These are phyloP conservation scores for Avicennia marina DNA, from an alignment of 257 asterid species.

Conservation along the genomic window DNA sequence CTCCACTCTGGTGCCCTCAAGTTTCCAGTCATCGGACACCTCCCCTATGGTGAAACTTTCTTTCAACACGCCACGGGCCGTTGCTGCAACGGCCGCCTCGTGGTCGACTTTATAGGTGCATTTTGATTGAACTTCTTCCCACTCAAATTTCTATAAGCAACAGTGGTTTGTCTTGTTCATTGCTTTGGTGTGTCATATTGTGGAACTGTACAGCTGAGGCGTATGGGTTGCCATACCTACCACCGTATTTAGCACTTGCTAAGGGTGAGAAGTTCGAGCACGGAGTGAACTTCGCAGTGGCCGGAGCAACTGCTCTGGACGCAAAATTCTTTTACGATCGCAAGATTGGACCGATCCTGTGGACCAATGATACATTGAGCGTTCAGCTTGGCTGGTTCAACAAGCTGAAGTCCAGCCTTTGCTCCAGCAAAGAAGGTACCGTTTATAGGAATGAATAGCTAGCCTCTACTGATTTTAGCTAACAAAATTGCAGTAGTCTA, in stretches of 20 bases:
- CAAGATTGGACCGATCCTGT: conserved; percentile 41
- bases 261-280: conserved; percentile 34
- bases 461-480: too few relatives aligned
- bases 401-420: conserved; percentile 46
- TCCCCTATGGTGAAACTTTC: conserved; percentile 68
- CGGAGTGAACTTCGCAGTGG: conserved; percentile 82
- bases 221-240: conserved; percentile 58
- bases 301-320: conserved; percentile 83
- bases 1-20: conserved; percentile 58
- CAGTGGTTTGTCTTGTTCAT: not conserved
- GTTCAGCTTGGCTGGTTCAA: conserved; percentile 78
- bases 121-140: not conserved
- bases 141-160: not conserved
- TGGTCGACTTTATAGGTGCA: conserved; percentile 58
- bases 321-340: conserved; percentile 56
- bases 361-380: conserved; percentile 61
- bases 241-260: conserved; percentile 48
- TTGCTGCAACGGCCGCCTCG: conserved; percentile 56
- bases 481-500: too few relatives aligned
- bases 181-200: too few relatives aligned
- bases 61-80: conserved; percentile 62
- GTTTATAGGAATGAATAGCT: too few relatives aligned
- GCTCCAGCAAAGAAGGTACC: conserved; percentile 58
- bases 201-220: too few relatives aligned
- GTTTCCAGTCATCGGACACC: conserved; percentile 57